Percentiles rank a stretch among this genome's conserved stretches.
These are phyloP conservation scores for Corylus avellana DNA, from an alignment of 306 rosid species.

Conservation along the genomic window DNA sequence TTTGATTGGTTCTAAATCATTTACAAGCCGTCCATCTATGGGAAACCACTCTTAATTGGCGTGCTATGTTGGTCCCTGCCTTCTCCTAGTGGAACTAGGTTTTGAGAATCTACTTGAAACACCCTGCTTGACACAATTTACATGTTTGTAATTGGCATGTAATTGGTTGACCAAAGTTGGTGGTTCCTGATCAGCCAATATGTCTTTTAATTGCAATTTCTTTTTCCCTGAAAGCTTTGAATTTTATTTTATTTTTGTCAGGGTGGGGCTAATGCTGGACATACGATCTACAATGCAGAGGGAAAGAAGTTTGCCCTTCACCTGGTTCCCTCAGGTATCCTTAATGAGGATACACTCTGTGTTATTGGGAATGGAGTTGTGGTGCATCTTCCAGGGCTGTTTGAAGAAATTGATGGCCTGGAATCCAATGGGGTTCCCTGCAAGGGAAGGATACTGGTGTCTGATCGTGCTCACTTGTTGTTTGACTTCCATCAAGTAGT, in stretches of 20 bases:
- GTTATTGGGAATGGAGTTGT: conserved; percentile 97
- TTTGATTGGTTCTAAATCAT: not conserved
- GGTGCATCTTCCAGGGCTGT: conserved; percentile 84
- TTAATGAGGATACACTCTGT: conserved; percentile 84
- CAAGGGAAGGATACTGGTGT: conserved; percentile 83
- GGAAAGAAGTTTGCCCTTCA: conserved; percentile 98
- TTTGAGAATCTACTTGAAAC: not conserved
- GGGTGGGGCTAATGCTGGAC: conserved; percentile 99
- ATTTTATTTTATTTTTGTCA: conserved; percentile 16
- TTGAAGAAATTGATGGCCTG: conserved; percentile 80
- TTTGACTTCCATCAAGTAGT: conserved; percentile 93
- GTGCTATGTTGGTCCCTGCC: not conserved
- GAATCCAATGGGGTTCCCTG: conserved; percentile 84
- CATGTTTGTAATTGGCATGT: not conserved
- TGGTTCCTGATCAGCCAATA: conserved; percentile 5
- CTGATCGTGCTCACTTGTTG: conserved; percentile 89
- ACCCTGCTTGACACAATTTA: not conserved
- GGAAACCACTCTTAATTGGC: not conserved
- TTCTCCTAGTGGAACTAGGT: not conserved
- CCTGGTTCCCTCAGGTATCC: conserved; percentile 93
- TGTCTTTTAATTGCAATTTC: not conserved
- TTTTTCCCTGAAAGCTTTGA: conserved; percentile 22
- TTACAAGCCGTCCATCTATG: not conserved
- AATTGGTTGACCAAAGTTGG: not conserved
- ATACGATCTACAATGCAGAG: conserved; percentile 91